Evolutionary conservation across 495 filamentous ascomycete species (phyloP).

Genomic region (Neurospora discreta): DNA sequence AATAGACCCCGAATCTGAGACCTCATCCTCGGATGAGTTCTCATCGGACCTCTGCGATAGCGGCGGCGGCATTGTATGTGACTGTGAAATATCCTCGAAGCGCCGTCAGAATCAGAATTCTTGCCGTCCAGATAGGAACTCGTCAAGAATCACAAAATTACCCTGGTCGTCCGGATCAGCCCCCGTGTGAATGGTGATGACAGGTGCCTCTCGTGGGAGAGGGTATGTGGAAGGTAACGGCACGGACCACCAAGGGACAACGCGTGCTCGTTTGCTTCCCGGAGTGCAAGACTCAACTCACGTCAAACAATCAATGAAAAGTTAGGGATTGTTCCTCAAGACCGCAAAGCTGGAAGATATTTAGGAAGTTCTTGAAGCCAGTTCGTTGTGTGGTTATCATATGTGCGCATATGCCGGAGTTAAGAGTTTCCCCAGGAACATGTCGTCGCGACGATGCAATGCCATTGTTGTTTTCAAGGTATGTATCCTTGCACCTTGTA

Average conservation of each 20-base stretch:
- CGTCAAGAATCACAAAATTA: not conserved
- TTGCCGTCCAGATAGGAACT: not conserved
- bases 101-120: not conserved
- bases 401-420: not conserved
- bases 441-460: not conserved
- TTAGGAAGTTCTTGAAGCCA: not conserved
- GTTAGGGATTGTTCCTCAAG: not conserved
- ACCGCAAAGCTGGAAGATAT: not conserved
- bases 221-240: not conserved
- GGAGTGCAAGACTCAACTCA: not conserved
- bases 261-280: not conserved
- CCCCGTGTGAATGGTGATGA: not conserved
- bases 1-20: not conserved
- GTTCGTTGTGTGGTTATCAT: not conserved
- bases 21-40: not conserved
- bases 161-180: not conserved
- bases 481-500: too few species aligned
- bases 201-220: not conserved
- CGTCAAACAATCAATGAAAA: not conserved
- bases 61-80: not conserved
- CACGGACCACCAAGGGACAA: not conserved
- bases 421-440: not conserved
- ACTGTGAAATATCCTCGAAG: not conserved
- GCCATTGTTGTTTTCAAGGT: not conserved
- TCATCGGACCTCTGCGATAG: not conserved